Evolutionary conservation across 108 stramenopile genomes (phyloP).

Genomic region (Skeletonema costatum): DNA sequence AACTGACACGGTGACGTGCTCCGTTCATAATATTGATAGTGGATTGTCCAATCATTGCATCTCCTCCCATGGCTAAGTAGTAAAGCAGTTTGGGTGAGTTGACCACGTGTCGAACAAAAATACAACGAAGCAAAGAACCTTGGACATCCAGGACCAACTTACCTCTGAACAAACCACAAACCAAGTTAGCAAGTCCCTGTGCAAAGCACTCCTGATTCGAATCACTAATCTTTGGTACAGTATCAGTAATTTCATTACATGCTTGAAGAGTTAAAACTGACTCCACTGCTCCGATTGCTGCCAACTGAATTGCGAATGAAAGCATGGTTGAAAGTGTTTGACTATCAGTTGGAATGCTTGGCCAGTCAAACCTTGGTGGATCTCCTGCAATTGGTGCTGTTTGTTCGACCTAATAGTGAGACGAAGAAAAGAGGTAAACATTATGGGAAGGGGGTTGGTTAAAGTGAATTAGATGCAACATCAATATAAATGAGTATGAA

Average conservation of each 20-base stretch:
- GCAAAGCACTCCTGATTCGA: slow-evolving; percentile 62
- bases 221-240: slow-evolving; percentile 48
- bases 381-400: slow-evolving; percentile 47
- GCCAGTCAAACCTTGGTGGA: slow-evolving; percentile 50
- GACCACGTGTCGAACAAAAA: not conserved
- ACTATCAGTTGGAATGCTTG: slow-evolving; percentile 32
- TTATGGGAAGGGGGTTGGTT: too few species aligned
- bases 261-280: slow-evolving; percentile 61
- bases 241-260: slow-evolving; percentile 62
- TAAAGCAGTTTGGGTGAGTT: not conserved
- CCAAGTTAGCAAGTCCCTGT: slow-evolving; percentile 57
- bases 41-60: slow-evolving; percentile 70
- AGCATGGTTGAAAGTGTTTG: slow-evolving; percentile 43
- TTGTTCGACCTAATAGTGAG: slow-evolving; percentile 14
- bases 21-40: slow-evolving; percentile 69
- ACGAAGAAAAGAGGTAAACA: not conserved
- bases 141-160: not conserved
- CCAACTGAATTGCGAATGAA: slow-evolving; percentile 43
- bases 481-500: too few species aligned
- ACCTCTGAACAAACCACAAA: slow-evolving; percentile 45
- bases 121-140: not conserved
- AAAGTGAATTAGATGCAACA: too few species aligned
- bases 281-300: slow-evolving; percentile 58
- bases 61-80: slow-evolving; percentile 56
- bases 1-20: slow-evolving; percentile 51